Evolutionary conservation across 2,329 filamentous ascomycete genomes (phyloP), one percentile per base, ranked within the genome.

Genomic region (Cladophialophora chaetospira): DNA sequence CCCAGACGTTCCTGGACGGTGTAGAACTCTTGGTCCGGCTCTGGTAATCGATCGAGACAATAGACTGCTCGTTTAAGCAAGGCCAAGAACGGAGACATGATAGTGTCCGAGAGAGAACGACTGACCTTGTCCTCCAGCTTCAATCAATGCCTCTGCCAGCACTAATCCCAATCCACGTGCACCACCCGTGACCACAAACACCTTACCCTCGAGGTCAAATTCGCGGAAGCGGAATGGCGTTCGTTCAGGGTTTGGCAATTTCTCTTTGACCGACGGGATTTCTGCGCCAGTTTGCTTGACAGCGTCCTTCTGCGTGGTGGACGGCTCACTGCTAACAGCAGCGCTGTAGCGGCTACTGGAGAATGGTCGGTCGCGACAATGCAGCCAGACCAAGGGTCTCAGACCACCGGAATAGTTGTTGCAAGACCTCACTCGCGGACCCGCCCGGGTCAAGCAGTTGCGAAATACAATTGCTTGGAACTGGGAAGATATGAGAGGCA

Each of bases 41-140:
- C 62, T n/a, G 69, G 65, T 4, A 75, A 69, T 2, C 72, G 71
- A 64, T 81, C 79, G 31, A 81, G 68, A 54, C 75, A 78, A 68
- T 79, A 76, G 5, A 80, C 77, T 76, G 53, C 13, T 13, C 25
- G 17, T 4, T 73, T 35, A 21, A 23, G 9, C 23, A 29, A n/a
- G 26, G 47, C 31, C 19, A 36, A 25, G n/a, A 28, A 42, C n/a
- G 9, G 25, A 17, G 8, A 17, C 4, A 10, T 19, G 23, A 11
- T 15, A 13, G 9, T 26, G 71, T 23, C 70, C 68, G 61, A 68
- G 73, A 53, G 74, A 51, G 2, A 2, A 26, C 17, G 75, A 73
- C 11, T 72, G 72, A 58, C 77, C 76, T 64, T 76, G 73, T 6
- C 75, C 77, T 4, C 77, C 77, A 6, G 76, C 75, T 65, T 80